Conservation (phyloP, 176 grass and related monocot species). For the Eleusine coracana region DNA sequence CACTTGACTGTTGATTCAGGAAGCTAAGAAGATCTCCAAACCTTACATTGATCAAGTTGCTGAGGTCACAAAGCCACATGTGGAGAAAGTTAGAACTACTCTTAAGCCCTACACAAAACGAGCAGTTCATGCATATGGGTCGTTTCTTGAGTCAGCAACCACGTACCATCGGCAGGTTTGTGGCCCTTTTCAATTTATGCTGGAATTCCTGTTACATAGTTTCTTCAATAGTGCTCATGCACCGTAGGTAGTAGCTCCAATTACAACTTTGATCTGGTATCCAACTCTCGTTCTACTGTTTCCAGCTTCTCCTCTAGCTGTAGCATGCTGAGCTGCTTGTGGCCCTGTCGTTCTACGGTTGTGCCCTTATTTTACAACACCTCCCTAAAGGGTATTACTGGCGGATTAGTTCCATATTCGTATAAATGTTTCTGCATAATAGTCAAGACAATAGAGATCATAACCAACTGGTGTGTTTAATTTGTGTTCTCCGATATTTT, state of each 20-base stretch:
- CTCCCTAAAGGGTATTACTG: neutral
- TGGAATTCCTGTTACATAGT: neutral
- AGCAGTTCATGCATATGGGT: slow-evolving; percentile 67
- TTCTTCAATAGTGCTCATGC: neutral
- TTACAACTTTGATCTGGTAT: slow-evolving; percentile 12
- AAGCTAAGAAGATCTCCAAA: slow-evolving; percentile 82
- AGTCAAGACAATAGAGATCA: neutral
- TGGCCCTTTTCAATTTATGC: slow-evolving; percentile 8
- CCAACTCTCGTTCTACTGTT: neutral
- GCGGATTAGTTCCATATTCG: neutral
- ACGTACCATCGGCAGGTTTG: slow-evolving; percentile 94
- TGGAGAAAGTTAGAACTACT: slow-evolving; percentile 70
- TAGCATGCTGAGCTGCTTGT: neutral
- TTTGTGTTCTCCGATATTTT: neutral
- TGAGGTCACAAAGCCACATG: slow-evolving; percentile 83
- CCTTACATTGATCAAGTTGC: slow-evolving; percentile 92
- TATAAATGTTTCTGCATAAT: slow-evolving; percentile 25
- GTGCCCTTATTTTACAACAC: neutral
- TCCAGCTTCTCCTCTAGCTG: neutral
- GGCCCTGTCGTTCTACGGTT: neutral
- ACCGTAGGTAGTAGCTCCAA: slow-evolving; percentile 16
- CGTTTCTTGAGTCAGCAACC: slow-evolving; percentile 82
- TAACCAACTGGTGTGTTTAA: neutral
- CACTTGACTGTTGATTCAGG: slow-evolving; percentile 56
- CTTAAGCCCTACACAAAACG: slow-evolving; percentile 72